A percentile compares a stretch with the other conserved stretches of the same genome.
Conservation (phyloP, 768 basidiomycete genomes). For the Hysterangium stoloniferum region DNA sequence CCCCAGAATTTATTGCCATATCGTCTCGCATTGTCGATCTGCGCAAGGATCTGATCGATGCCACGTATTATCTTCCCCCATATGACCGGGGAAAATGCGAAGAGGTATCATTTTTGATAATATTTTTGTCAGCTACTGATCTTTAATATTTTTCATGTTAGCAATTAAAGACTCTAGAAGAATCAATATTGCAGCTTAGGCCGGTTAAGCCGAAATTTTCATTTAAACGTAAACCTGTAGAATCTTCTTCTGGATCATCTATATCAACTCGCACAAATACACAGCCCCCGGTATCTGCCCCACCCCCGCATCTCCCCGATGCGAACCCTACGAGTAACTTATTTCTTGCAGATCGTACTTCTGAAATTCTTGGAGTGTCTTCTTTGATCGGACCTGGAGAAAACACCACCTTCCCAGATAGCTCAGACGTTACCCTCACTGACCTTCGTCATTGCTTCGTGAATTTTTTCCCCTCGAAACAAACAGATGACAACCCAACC, state of each 20-base stretch:
- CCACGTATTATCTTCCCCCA: constrained; percentile 53
- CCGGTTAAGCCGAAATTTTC: constrained; percentile 55
- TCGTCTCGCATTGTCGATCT: constrained; percentile 44
- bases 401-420: not conserved
- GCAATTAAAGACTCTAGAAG: constrained; percentile 63
- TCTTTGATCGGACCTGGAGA: constrained; percentile 24
- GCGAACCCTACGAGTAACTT: constrained; percentile 24
- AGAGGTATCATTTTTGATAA: too few relatives aligned
- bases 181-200: constrained; percentile 43
- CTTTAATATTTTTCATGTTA: constrained; percentile 22
- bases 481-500: constrained; percentile 12
- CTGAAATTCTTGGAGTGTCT: constrained; percentile 38
- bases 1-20: constrained; percentile 27
- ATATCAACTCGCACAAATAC: constrained; percentile 9
- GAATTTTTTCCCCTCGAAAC: constrained; percentile 40
- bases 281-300: not conserved
- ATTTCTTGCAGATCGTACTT: constrained; percentile 37
- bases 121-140: too few relatives aligned
- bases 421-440: constrained; percentile 54
- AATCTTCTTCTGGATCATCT: constrained; percentile 16
- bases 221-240: constrained; percentile 48
- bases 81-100: constrained; percentile 74
- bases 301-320: not conserved
- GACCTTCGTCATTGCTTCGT: constrained; percentile 64
- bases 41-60: constrained; percentile 55